phyloP scores from a whole-genome alignment of 805 yeast genomes.

The Yamadazyma sp. region DNA sequence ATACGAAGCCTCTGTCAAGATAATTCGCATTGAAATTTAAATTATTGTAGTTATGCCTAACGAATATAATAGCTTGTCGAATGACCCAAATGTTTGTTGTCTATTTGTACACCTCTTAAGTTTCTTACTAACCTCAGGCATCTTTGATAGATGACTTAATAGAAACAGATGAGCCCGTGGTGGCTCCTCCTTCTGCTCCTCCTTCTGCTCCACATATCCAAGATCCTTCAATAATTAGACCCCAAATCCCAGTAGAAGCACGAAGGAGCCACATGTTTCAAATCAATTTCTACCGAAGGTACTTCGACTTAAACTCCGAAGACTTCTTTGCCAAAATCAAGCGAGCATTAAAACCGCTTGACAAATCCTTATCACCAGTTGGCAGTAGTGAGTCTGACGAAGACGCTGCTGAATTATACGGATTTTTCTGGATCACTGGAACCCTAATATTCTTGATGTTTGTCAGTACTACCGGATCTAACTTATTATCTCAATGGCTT shows the following conservation, averaged over 20 bases:
- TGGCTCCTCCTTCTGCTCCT: neutral
- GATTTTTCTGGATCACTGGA: constrained; percentile 88
- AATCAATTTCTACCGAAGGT: constrained; percentile 59
- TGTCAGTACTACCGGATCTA: constrained; percentile 70
- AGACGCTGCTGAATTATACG: constrained; percentile 68
- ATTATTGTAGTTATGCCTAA: constrained; percentile 6
- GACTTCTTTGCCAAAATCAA: constrained; percentile 58
- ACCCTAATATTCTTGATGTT: constrained; percentile 74
- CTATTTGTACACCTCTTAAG: neutral
- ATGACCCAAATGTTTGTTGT: constrained; percentile 3
- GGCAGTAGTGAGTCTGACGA: constrained; percentile 26
- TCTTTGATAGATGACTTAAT: constrained; percentile 15
- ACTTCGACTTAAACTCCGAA: constrained; percentile 65
- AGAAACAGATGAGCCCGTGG: constrained; percentile 10
- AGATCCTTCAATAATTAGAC: constrained; percentile 18
- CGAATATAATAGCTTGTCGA: constrained; percentile 5
- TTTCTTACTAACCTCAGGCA: constrained; percentile 2
- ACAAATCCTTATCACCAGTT: constrained; percentile 16
- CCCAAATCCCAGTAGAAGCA: constrained; percentile 25
- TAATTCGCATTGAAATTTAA: constrained; percentile 5
- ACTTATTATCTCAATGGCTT: constrained; percentile 56
- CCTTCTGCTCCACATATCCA: constrained; percentile 13
- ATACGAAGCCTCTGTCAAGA: neutral
- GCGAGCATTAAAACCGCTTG: constrained; percentile 57
- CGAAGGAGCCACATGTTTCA: constrained; percentile 48